Base-by-base conservation (phyloP, 2,329 filamentous ascomycete species). In the Colletotrichum spinosum region DNA sequence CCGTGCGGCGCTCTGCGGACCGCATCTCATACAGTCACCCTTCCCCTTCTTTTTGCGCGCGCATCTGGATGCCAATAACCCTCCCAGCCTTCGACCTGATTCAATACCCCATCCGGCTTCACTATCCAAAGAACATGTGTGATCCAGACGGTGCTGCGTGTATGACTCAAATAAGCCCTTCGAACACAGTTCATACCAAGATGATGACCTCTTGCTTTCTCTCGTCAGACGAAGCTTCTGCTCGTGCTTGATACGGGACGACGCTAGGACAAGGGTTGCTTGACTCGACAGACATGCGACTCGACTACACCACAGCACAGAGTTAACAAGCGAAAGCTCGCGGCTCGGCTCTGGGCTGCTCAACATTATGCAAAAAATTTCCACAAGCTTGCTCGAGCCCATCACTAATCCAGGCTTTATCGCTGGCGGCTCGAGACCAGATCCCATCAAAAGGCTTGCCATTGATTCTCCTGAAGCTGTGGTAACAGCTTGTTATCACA, bases 401-500 rank as follows among this genome's bases (percentile, higher is more conserved):
- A 35, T 25, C 6, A 34, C 25, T 34, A 12, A 25, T 15, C 15
- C 13, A 41, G 41, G 39, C 51, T 49, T 15, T 45, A 51, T 61
- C 25, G 57, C 17, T 33, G 45, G 37, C 11, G 17, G 37, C 44
- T 13, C 34, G 42, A 15, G 45, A 13, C 25, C 52, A 41, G 9
- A 35, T 33, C 42, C 52, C 56, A 39, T 35, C 41, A 37, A 50
- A 25, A 49, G 39, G 50, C 44, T 53, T 53, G 17, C 51, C 39
- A 34, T 38, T 51, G 44, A 44, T 46, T 25, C 39, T 45, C 6
- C 11, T 55, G 46, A 56, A 65, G 57, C 57, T 62, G 62, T 65
- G 62, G 62, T 52, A 65, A 56, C 39, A 56, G 35, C 62, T 62
- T 62, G 52, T 56, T 62, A 44, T n/a, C 51, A 62, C 41, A 25